These are phyloP conservation scores for Gnomoniopsis sp. DNA, from an alignment of 2,329 filamentous ascomycete species.

Conservation along the genomic window DNA sequence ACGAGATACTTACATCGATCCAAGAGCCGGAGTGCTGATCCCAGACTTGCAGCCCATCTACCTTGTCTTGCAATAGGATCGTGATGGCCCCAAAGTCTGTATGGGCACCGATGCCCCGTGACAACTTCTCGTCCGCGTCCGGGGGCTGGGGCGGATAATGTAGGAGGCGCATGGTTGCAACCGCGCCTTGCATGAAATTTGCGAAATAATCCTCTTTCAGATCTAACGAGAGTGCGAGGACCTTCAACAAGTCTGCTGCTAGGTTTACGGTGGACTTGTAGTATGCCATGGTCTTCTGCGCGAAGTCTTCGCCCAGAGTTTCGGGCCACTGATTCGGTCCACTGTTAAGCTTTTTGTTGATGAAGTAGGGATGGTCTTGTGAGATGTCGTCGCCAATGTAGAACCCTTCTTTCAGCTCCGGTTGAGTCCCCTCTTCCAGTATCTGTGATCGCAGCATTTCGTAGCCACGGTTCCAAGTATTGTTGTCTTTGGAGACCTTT, in stretches of 20 bases:
- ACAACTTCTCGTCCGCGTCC: slow-evolving; percentile 30
- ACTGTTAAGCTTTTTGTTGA: slow-evolving; percentile 33
- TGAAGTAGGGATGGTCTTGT: slow-evolving; percentile 35
- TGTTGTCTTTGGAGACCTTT: slow-evolving; percentile 33
- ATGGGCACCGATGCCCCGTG: slow-evolving; percentile 42
- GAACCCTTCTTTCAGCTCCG: slow-evolving; percentile 43
- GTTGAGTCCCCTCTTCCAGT: slow-evolving; percentile 37
- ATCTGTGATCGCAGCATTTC: slow-evolving; percentile 41
- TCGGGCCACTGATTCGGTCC: slow-evolving; percentile 43
- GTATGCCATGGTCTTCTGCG: slow-evolving; percentile 33
- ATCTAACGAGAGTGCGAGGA: slow-evolving; percentile 36
- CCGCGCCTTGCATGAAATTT: slow-evolving; percentile 39
- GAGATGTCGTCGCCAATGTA: slow-evolving; percentile 38
- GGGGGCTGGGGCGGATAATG: slow-evolving; percentile 41
- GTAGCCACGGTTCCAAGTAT: slow-evolving; percentile 43
- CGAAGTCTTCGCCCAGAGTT: slow-evolving; percentile 32
- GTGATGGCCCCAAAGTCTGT: slow-evolving; percentile 55
- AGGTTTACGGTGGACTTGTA: slow-evolving; percentile 34
- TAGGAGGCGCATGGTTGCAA: slow-evolving; percentile 39
- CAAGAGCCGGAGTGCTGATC: slow-evolving; percentile 40
- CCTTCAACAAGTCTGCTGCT: slow-evolving; percentile 34
- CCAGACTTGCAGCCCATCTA: slow-evolving; percentile 48
- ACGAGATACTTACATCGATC: slow-evolving; percentile 32
- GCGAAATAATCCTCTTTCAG: slow-evolving; percentile 35
- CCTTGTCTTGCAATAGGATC: slow-evolving; percentile 46